Base-by-base conservation (phyloP, 2,329 filamentous ascomycete species). In the Sporothrix phasma region DNA sequence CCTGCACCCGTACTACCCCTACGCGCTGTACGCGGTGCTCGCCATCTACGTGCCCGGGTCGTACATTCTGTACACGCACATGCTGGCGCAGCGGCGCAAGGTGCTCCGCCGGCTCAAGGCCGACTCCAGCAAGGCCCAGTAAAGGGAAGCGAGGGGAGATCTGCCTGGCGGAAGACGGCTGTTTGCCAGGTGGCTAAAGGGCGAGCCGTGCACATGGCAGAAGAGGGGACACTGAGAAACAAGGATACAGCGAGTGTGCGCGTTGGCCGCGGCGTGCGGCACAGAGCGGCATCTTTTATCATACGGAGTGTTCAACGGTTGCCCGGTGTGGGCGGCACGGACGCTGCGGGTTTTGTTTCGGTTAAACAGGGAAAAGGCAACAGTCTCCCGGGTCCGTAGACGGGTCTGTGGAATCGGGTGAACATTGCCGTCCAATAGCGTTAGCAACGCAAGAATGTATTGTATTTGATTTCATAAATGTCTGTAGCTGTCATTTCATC, bases 41-140 rank as follows among this genome's bases (percentile, higher is more conserved):
- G 68, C 66, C 13, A 62, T 69, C 37, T 71, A 71, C 65, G 64
- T 70, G 49, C 69, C 67, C 66, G 88, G 90, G 78, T 72, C 89
- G 3, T 96, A 94, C 71, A 83, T 95, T 64, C 77, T 97, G 65
- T 97, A 94, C 74, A 91, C 89, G 24, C 89, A 99, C 76, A 97
- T 99, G 94, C 90, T 97, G 81, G 81, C 82, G 67, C 94, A 99
- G 81, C 82, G 93, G 70, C 82, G 84, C 69, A 96, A 91, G 82
- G 84, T 93, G 62, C 79, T 91, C 78, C 83, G 84, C 63, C 83
- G 81, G 46, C 83, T 86, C 72, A 84, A 82, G 75, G 70, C 73
- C 31, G 71, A 78, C 68, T 72, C 76, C 56, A 70, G 71, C 54
- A 80, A 81, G 66, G 70, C 70, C 11, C 73, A 78, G 69, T 79